Base-by-base conservation (phyloP, 1,284 basidiomycete species). In the Apiotrichum veenhuisii region DNA sequence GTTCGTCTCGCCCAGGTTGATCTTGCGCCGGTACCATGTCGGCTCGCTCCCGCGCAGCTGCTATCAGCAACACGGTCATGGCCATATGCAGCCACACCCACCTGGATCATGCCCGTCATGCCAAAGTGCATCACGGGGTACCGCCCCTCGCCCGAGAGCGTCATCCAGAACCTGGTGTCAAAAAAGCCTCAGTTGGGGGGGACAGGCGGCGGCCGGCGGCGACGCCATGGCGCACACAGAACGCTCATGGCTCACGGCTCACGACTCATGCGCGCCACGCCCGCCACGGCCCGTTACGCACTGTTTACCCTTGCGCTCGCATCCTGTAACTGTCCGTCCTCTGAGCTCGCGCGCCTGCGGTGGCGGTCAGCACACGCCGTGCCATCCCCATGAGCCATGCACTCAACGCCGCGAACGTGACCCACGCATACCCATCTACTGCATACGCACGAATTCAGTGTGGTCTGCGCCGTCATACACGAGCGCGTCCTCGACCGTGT, bases 51-150 rank as follows among this genome's bases (percentile, higher is more conserved):
- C 88, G 71, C 82, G 84, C 11, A 89, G 77, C 85, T 88, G 55
- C 18, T 4, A n/a, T 43, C 11, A 22, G 36, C 56, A 20, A 60
- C 50, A 15, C 18, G 5, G 17, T 5, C 9, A 34, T 27, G 41
- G 25, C 22, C 43, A 47, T 15, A 20, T 25, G 33, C 46, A 37
- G 10, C 33, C 17, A 22, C 46, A 59, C 72, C 55, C 60, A 87
- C 86, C 77, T 87, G 85, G 37, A 91, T 79, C 84, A 86, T 77
- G 11, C 88, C 88, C 3, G 87, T 89, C 88, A 90, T 90, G 2
- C 88, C 88, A 64, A 90, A 88, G 70, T 90, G 88, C 56, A 89
- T 77, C 5, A 89, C 85, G 3, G 87, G 88, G 62, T 82, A 75
- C 66, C 79, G 79, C 0, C 87, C 87, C 23, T 79, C 63, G 4